These are phyloP conservation scores for Chaetomidium leptoderma DNA, from an alignment of 495 filamentous ascomycete species.

Conservation along the genomic window DNA sequence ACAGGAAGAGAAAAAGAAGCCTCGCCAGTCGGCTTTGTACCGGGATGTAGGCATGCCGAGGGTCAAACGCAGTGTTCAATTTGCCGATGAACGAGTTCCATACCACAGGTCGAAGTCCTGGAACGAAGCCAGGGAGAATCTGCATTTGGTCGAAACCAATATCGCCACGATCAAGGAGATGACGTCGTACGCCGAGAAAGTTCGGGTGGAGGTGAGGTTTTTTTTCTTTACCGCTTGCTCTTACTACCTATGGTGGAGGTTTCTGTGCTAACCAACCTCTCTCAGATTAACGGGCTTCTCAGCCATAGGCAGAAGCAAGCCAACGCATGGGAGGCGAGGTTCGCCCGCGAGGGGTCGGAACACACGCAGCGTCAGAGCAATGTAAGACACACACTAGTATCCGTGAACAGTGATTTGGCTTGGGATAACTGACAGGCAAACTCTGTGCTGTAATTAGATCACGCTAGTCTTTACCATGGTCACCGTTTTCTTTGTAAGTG, in stretches of 20 bases:
- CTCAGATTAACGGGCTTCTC: constrained; percentile 5
- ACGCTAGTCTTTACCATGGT: constrained; percentile 13
- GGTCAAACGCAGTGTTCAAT: neutral
- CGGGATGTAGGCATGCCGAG: neutral
- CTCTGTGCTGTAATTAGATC: constrained; percentile 1
- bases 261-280: neutral
- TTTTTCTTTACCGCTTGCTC: neutral
- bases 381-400: neutral
- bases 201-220: constrained; percentile 5
- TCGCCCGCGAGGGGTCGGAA: constrained; percentile 10
- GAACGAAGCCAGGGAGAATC: constrained; percentile 2
- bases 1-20: neutral
- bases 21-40: neutral
- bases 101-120: neutral
- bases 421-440: neutral
- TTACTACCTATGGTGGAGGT: neutral
- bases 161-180: constrained; percentile 2
- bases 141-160: neutral
- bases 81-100: neutral
- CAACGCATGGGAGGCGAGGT: constrained; percentile 12
- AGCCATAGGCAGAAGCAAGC: constrained; percentile 8
- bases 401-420: neutral
- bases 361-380: constrained; percentile 12
- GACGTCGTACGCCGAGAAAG: constrained; percentile 1
- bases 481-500: constrained; percentile 11